These are phyloP conservation scores for Paracoccidioides lutzii DNA, from an alignment of 2,329 filamentous ascomycete genomes.

Conservation along the genomic window DNA sequence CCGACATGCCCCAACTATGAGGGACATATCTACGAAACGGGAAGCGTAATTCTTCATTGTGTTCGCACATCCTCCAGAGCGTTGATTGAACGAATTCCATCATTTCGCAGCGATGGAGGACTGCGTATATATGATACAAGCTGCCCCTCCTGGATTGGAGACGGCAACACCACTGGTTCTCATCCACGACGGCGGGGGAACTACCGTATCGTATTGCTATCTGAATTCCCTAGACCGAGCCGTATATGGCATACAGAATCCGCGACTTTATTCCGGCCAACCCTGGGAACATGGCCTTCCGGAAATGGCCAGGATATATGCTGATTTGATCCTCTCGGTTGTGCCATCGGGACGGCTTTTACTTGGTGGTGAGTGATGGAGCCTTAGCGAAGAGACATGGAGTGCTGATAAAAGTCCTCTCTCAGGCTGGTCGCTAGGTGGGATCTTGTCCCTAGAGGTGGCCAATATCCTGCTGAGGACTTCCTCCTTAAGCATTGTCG, in stretches of 20 bases:
- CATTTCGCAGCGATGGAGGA: constrained; percentile 6
- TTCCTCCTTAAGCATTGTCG: constrained; percentile 8
- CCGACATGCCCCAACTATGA: no score
- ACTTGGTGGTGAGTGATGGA: constrained; percentile 9
- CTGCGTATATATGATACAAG: constrained; percentile 9
- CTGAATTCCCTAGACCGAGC: constrained; percentile 38
- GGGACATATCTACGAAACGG: no score
- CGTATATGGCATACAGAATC: constrained; percentile 45
- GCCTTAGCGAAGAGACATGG: neutral
- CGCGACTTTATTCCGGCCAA: constrained; percentile 36
- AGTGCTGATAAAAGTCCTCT: neutral
- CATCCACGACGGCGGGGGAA: constrained; percentile 50
- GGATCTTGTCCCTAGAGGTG: constrained; percentile 12
- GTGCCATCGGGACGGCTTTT: constrained; percentile 10
- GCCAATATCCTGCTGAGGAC: constrained; percentile 10
- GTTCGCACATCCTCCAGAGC: no score
- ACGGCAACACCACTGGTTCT: constrained; percentile 38
- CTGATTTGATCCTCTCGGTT: constrained; percentile 30
- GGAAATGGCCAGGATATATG: constrained; percentile 44
- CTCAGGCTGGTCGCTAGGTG: constrained; percentile 15
- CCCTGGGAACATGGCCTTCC: constrained; percentile 41
- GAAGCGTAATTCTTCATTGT: no score
- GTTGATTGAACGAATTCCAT: neutral
- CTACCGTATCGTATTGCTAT: constrained; percentile 45
- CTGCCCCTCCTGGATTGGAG: constrained; percentile 4